phyloP scores from a whole-genome alignment of 768 basidiomycete genomes.

The Lentinus tigrinus region DNA sequence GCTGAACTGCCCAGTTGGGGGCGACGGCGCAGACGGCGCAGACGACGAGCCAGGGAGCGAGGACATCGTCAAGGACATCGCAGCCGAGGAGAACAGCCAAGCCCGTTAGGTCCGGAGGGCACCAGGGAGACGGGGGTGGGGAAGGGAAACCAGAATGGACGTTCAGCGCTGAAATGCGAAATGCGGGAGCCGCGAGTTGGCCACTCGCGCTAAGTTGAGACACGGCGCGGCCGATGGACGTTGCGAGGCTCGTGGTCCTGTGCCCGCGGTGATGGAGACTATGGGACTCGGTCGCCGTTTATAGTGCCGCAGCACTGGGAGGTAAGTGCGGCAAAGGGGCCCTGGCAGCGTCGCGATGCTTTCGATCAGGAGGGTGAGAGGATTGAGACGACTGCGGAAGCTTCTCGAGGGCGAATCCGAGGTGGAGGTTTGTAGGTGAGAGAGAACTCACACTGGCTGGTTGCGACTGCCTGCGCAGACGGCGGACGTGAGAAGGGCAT shows the following conservation, averaged over 20 bases:
- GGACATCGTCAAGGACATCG: slow-evolving; percentile 12
- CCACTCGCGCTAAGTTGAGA: slow-evolving; percentile 2
- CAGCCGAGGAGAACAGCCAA: slow-evolving; percentile 1
- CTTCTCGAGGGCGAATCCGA: not conserved
- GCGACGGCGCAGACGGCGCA: slow-evolving; percentile 1
- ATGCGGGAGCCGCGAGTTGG: not conserved
- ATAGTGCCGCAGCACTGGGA: not conserved
- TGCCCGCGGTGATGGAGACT: not conserved
- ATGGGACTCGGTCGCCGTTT: not conserved
- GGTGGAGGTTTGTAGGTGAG: not conserved
- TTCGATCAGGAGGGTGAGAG: not conserved
- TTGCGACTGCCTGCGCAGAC: not conserved
- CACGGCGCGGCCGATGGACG: not conserved
- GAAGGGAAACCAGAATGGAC: not conserved
- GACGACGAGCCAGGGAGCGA: not conserved
- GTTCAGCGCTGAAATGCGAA: slow-evolving; percentile 5
- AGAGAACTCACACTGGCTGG: not conserved
- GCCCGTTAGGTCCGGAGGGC: not conserved
- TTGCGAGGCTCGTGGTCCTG: not conserved
- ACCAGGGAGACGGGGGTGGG: slow-evolving; percentile 5
- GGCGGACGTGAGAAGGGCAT: not conserved
- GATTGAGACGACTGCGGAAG: not conserved
- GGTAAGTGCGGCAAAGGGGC: not conserved
- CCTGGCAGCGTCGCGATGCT: not conserved
- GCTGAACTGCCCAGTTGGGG: not conserved